Base-by-base conservation (phyloP, 1,284 basidiomycete genomes). In the Lignosus rhinocerotis region DNA sequence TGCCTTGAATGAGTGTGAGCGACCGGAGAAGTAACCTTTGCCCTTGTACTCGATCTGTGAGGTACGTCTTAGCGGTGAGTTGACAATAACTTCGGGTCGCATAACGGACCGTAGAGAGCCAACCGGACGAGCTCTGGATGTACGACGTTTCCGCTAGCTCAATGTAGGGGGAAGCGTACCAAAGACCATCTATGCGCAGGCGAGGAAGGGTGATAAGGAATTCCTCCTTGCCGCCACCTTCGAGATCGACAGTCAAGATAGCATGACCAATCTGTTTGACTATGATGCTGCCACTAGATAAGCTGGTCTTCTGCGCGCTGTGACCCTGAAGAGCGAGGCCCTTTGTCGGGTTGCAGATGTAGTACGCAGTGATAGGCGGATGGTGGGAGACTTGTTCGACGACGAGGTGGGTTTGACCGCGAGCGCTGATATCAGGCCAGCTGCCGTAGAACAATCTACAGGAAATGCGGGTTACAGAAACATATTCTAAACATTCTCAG, bases 301-400 rank as follows among this genome's bases (percentile, higher is more conserved):
- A 98, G 61, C 88, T 87, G 8, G 96, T 98, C 85, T 98, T 98
- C 76, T 99, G 96, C 8, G 93, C 96, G 66, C 88, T 95, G 75
- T 98, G 94, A 21, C 96, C 96, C 51, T 87, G 85, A 55, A 98
- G 83, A 45, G 82, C 76, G 55, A 99, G 75, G 1, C 93, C 90
- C 68, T 94, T 94, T 46, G 79, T 72, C 59, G 85, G 78, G 78
- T 99, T 98, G 75, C 87, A 83, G 66, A 99, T 92, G 74, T 86
- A 84, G 78, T 88, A 93, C 53, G 86, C 92, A 57, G 88, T 94
- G 67, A 95, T 90, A 6, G 93, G 92, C 3, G 94, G 94, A 74
- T 96, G 94, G 70, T 96, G 95, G 31, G 94, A 96, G 52, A 98
- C 96, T 76, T 99, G 96, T 78, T 99, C 96, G n/a, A 96, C 93